Percentiles rank a stretch among this genome's conserved stretches.
Evolutionary conservation across 1,284 basidiomycete species (phyloP).

Genomic region (Neonothopanus nambi): DNA sequence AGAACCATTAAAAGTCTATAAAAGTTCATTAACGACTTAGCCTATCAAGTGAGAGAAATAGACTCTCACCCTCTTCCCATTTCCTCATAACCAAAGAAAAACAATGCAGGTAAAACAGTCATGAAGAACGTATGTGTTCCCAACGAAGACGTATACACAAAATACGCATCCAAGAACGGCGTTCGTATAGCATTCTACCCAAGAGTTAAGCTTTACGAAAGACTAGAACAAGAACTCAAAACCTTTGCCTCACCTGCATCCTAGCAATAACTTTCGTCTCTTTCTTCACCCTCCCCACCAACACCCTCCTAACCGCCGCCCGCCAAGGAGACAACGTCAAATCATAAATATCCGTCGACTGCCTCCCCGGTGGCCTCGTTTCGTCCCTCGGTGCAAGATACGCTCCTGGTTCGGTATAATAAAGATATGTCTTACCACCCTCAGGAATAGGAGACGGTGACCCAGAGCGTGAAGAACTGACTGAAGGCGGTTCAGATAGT

Average conservation of each 20-base stretch:
- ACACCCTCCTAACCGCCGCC: slow-evolving; percentile 54
- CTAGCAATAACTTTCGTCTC: slow-evolving; percentile 70
- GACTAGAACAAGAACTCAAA: too few relatives aligned
- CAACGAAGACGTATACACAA: slow-evolving; percentile 87
- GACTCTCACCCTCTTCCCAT: slow-evolving; percentile 60
- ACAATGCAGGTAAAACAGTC: slow-evolving; percentile 82
- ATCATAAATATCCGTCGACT: slow-evolving; percentile 61
- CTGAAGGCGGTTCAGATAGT: too few relatives aligned
- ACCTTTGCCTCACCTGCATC: slow-evolving; percentile 67
- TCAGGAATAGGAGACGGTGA: too few relatives aligned
- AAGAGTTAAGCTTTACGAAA: too few relatives aligned
- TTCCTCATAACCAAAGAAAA: slow-evolving; percentile 82
- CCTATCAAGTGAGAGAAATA: slow-evolving; percentile 1
- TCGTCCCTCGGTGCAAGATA: background rate
- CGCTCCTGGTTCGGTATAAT: too few relatives aligned
- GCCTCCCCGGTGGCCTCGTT: slow-evolving; percentile 21
- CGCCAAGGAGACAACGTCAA: slow-evolving; percentile 68
- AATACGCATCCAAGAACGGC: slow-evolving; percentile 81
- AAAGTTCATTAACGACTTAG: background rate
- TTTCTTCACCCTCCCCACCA: slow-evolving; percentile 59
- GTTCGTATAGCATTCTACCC: slow-evolving; percentile 43
- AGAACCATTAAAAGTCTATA: slow-evolving; percentile 49
- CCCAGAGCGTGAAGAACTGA: too few relatives aligned
- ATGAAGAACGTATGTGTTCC: slow-evolving; percentile 97
- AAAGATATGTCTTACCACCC: too few relatives aligned